Conservation (phyloP, 192 early-diverging fungal species). For the Jimgerdemannia lactiflua region DNA sequence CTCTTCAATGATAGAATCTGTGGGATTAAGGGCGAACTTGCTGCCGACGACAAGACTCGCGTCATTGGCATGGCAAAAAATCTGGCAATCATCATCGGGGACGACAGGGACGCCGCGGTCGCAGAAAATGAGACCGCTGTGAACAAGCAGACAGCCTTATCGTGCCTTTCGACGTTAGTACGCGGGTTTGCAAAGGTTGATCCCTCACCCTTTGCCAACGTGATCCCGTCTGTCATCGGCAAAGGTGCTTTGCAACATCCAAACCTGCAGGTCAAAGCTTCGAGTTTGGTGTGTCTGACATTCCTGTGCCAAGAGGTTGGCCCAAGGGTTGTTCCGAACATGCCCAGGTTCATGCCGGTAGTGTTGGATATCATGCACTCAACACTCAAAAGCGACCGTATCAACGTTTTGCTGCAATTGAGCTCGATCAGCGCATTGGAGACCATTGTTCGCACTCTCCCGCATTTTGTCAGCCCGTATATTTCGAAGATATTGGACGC, state of each 20-base stretch:
- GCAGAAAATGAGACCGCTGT: constrained; percentile 39
- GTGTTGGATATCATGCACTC: constrained; percentile 50
- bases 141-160: constrained; percentile 75
- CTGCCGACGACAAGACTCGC: constrained; percentile 35
- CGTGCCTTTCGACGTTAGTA: constrained; percentile 76
- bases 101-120: constrained; percentile 33
- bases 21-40: constrained; percentile 34
- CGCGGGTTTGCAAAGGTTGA: constrained; percentile 59
- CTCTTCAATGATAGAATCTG: constrained; percentile 60
- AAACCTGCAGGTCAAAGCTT: constrained; percentile 44
- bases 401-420: constrained; percentile 45
- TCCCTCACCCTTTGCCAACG: constrained; percentile 55
- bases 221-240: constrained; percentile 53
- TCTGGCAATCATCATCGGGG: constrained; percentile 40
- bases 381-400: not conserved
- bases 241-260: constrained; percentile 35
- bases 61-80: constrained; percentile 50
- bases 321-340: constrained; percentile 68
- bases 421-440: constrained; percentile 54
- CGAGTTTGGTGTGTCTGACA: constrained; percentile 58
- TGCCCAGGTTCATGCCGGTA: constrained; percentile 83
- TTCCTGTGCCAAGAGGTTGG: constrained; percentile 68
- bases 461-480: constrained; percentile 77
- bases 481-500: constrained; percentile 53
- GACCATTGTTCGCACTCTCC: constrained; percentile 57